These are phyloP conservation scores for Fraxinus xanthoxyloides DNA, from an alignment of 305 asterid species.

Conservation along the genomic window DNA sequence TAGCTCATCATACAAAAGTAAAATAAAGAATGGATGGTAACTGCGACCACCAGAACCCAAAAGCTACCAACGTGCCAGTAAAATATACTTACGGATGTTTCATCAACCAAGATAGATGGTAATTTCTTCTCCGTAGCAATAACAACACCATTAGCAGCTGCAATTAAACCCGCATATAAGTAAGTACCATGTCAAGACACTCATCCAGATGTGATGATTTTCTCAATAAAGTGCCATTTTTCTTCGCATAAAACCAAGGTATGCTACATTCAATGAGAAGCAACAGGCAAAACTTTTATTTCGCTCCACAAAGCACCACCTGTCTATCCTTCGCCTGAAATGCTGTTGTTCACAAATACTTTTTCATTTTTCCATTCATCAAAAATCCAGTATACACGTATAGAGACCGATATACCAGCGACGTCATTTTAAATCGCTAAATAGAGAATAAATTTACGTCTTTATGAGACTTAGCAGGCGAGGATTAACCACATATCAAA, in stretches of 20 bases:
- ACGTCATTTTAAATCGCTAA: background rate
- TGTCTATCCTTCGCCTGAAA: background rate
- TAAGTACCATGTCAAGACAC: background rate
- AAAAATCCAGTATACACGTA: background rate
- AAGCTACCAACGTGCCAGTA: background rate
- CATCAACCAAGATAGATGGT: constrained; percentile 96
- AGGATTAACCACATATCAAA: background rate
- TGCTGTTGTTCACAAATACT: background rate
- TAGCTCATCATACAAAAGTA: background rate
- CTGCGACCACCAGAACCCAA: background rate
- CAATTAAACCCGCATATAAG: constrained; percentile 21
- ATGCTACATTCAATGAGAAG: background rate
- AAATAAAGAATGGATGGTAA: background rate
- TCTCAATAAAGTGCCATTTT: background rate
- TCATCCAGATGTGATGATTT: background rate
- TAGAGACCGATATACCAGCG: background rate
- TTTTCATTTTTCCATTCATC: background rate
- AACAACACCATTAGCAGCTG: constrained; percentile 98
- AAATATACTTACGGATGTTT: constrained; percentile 73
- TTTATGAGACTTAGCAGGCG: background rate
- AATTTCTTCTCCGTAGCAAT: constrained; percentile 95
- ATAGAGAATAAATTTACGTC: background rate
- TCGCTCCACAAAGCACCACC: background rate
- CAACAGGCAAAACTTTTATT: background rate
- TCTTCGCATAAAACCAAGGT: background rate